Evolutionary conservation across 805 yeast species (phyloP), one percentile per base, ranked within the genome.

Genomic region (Candida multigemmis): DNA sequence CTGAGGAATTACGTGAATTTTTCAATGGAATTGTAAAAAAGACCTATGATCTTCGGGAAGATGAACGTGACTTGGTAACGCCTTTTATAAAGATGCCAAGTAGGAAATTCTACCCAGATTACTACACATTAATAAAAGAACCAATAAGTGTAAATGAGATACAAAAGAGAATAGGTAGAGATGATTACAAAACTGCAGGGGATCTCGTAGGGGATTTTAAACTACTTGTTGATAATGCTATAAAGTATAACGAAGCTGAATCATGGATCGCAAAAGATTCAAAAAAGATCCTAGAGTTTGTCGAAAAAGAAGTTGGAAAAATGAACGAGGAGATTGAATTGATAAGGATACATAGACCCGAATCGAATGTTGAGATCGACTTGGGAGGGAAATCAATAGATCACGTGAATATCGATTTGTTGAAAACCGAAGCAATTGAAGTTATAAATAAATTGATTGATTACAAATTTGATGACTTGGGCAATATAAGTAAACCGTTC

Each of bases 181-280:
- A 49, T 16, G 58, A 52, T 30, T 56, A 59, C 25, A 28, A 42
- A 12, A 66, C 65, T 12, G 62, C 76, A 32, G 19, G 27, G 7
- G 32, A 23, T n/a, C 54, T 58, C 31, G 24, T 55, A 23, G 50
- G 26, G 9, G 67, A 60, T 36, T 58, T 61, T 40, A 40, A 47
- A 33, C 41, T 49, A 25, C 38, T 61, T 30, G 37, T 50, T 16
- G 60, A 53, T 31, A 61, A 61, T 34, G 67, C 68, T 7, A 44
- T 45, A 21, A 44, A 44, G 20, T 61, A 58, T 41, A 61, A 61
- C 38, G 64, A 56, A 34, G 60, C 65, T 2, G 56, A 48, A 12
- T 57, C 65, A 6, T 58, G 73, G 44, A 77, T 85, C 27, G 89
- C 81, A 1, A 60, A 59, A 23, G 82, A 80, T 46, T 77, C 93